phyloP scores from a whole-genome alignment of 441 rosid genomes.

The Lepidium campestre region DNA sequence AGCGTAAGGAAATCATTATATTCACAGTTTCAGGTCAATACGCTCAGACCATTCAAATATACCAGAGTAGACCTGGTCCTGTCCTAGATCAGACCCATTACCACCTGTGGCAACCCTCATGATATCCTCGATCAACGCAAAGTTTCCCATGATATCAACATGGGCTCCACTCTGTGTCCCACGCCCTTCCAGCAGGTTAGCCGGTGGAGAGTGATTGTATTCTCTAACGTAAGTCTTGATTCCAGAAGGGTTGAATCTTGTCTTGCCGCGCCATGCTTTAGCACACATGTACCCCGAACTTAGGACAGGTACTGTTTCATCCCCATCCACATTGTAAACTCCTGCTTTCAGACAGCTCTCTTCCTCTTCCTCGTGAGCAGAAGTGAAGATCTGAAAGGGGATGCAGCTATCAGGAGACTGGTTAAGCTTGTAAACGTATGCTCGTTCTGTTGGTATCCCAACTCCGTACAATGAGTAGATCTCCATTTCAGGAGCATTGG shows the following conservation, averaged over 20 bases:
- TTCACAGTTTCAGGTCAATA: slow-evolving; percentile 59
- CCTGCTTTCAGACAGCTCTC: slow-evolving; percentile 75
- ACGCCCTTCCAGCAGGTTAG: slow-evolving; percentile 80
- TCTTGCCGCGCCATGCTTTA: slow-evolving; percentile 97
- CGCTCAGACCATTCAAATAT: slow-evolving; percentile 82
- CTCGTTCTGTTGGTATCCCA: slow-evolving; percentile 92
- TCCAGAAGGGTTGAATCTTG: slow-evolving; percentile 89
- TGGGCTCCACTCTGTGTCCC: slow-evolving; percentile 92
- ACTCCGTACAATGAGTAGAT: slow-evolving; percentile 85
- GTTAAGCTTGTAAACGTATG: slow-evolving; percentile 69
- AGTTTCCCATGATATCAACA: slow-evolving; percentile 97
- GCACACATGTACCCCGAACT: slow-evolving; percentile 96
- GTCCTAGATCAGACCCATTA: slow-evolving; percentile 71
- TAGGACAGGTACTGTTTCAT: slow-evolving; percentile 87
- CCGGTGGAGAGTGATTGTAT: slow-evolving; percentile 79
- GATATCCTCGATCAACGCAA: slow-evolving; percentile 82
- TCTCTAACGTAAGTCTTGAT: slow-evolving; percentile 67
- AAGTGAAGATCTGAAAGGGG: slow-evolving; percentile 84
- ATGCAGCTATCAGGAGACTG: slow-evolving; percentile 72
- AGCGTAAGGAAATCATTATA: neutral
- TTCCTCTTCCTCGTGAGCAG: slow-evolving; percentile 56
- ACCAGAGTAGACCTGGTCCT: slow-evolving; percentile 73
- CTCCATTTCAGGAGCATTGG: slow-evolving; percentile 92
- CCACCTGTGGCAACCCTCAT: slow-evolving; percentile 92
- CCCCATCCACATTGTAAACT: slow-evolving; percentile 83